Conservation (phyloP, 345 rosid genomes). For the Nasturtium officinale region DNA sequence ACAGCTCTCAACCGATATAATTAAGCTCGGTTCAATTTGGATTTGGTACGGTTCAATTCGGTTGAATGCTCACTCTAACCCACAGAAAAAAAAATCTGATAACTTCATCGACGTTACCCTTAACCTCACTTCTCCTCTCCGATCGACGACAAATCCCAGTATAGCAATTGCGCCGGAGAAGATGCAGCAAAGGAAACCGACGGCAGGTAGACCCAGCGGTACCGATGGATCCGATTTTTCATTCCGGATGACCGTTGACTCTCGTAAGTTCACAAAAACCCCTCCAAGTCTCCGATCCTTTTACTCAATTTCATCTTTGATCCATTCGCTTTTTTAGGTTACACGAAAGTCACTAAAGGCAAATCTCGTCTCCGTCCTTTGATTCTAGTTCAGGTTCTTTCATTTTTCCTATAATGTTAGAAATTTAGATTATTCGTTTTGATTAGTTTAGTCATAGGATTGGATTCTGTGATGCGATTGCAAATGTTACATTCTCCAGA, state of each 20-base stretch:
- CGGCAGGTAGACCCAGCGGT: conserved; percentile 50
- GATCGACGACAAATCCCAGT: not conserved
- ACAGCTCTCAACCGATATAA: too few species aligned
- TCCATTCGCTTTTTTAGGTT: conserved; percentile 26
- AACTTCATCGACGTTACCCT: not conserved
- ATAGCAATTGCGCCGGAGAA: conserved; percentile 26
- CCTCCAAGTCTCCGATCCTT: not conserved
- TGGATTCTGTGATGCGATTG: conserved; percentile 8
- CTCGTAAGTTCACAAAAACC: conserved; percentile 54
- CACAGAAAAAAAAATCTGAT: not conserved
- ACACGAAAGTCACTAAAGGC: conserved; percentile 42
- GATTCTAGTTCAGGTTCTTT: conserved; percentile 39
- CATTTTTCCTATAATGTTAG: not conserved
- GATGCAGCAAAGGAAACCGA: conserved; percentile 52
- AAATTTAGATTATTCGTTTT: too few species aligned
- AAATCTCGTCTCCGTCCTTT: conserved; percentile 43
- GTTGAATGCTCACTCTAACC: not conserved
- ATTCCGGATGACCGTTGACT: conserved; percentile 85
- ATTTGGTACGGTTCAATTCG: not conserved
- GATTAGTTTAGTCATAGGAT: too few species aligned
- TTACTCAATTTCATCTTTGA: conserved; percentile 7
- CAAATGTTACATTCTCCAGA: not conserved
- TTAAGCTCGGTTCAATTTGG: too few species aligned
- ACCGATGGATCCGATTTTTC: conserved; percentile 92
- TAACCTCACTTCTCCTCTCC: conserved; percentile 2